Conservation (phyloP, 305 asterid species). For the Ilex paraguariensis region DNA sequence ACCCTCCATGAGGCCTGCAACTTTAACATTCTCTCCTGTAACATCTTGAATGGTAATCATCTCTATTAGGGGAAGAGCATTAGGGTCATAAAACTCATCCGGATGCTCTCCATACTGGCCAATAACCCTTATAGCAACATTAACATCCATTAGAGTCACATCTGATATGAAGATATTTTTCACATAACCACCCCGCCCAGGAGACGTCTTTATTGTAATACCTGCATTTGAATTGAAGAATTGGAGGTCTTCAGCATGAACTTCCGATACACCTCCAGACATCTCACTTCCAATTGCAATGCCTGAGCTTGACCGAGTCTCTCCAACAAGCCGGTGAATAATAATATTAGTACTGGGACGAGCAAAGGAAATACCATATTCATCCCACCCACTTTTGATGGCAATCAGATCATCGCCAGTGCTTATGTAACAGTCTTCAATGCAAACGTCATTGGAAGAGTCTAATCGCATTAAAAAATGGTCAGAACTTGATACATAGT, state of each 20-base stretch:
- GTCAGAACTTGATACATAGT: no score
- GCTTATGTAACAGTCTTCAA: background rate
- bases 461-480: background rate
- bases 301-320: slow-evolving; percentile 2
- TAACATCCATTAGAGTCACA: background rate
- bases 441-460: background rate
- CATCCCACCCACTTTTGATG: slow-evolving; percentile 2
- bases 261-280: slow-evolving; percentile 11
- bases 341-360: slow-evolving; percentile 4
- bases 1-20: background rate
- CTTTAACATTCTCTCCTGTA: background rate
- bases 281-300: slow-evolving; percentile 15
- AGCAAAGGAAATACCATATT: slow-evolving; percentile 7
- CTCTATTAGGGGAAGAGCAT: slow-evolving; percentile 1
- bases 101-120: background rate
- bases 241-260: slow-evolving; percentile 1
- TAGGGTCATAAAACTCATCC: background rate
- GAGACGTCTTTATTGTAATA: slow-evolving; percentile 5
- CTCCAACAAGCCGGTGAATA: slow-evolving; percentile 6
- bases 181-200: slow-evolving; percentile 9
- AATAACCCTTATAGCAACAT: background rate
- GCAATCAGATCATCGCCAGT: background rate
- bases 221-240: slow-evolving; percentile 1
- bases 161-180: slow-evolving; percentile 1
- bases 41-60: slow-evolving; percentile 1